Evolutionary conservation across 345 rosid genomes (phyloP).

Genomic region (Brassica carinata): DNA sequence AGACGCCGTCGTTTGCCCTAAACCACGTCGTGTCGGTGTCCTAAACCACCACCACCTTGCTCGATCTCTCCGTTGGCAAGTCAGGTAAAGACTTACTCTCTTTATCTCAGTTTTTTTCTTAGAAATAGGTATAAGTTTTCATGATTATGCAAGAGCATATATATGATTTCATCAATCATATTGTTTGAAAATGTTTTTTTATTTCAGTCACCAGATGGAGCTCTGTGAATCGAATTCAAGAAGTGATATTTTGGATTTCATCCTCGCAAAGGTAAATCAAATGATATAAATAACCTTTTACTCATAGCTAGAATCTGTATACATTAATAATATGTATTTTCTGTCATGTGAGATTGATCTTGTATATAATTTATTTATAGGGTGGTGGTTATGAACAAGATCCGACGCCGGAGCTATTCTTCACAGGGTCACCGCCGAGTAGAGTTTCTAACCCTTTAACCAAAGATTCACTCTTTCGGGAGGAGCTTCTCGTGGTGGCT

Average conservation of each 20-base stretch:
- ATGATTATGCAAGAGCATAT: background rate
- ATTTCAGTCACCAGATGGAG: slow-evolving; percentile 65
- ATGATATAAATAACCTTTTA: background rate
- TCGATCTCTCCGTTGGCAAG: slow-evolving; percentile 60
- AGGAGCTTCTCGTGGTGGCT: slow-evolving; percentile 49
- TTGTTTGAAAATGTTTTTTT: background rate
- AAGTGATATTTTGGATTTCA: slow-evolving; percentile 71
- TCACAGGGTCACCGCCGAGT: slow-evolving; percentile 96
- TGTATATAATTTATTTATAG: slow-evolving; percentile 36
- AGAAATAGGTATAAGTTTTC: background rate
- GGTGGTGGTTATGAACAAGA: slow-evolving; percentile 55
- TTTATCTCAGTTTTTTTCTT: background rate
- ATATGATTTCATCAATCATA: background rate
- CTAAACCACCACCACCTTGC: slow-evolving; percentile 45
- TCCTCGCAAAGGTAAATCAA: slow-evolving; percentile 63
- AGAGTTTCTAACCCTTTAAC: slow-evolving; percentile 99
- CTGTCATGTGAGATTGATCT: slow-evolving; percentile 11
- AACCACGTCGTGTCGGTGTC: slow-evolving; percentile 64
- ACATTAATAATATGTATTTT: background rate
- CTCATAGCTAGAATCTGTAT: background rate
- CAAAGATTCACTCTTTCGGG: slow-evolving; percentile 76
- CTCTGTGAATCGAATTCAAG: slow-evolving; percentile 54
- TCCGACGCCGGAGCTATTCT: slow-evolving; percentile 63
- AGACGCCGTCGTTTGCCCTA: slow-evolving; percentile 68
- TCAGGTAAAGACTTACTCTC: slow-evolving; percentile 44